Evolutionary conservation across 495 filamentous ascomycete genomes (phyloP), one percentile per base, ranked within the genome.

Genomic region (Annulohypoxylon bovei): DNA sequence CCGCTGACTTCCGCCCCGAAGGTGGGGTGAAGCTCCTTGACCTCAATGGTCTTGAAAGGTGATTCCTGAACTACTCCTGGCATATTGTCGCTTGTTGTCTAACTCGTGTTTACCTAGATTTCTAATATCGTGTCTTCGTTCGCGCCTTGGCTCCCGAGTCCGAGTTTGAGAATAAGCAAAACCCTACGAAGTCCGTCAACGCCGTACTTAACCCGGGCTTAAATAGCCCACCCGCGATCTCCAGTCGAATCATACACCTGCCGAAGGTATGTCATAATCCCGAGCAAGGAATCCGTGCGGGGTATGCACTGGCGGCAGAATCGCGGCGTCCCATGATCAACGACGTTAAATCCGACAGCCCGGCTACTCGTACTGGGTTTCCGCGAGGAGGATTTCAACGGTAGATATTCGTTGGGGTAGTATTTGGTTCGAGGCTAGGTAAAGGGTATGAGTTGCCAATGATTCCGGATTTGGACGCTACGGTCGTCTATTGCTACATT

Each of bases 1-100:
- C 84, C 86, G 16, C 73, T 71, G 53, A 88, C 70, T 71, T 88
- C 85, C 2, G 86, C 87, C 6, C 79, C 85, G 67, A 87, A 88
- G 9, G 81, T 88, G 4, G 83, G 83, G 68, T 87, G 85, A 1
- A 88, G 71, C 58, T 82, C 74, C 39, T 78, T 79, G 75, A 86
- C 66, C 61, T 65, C 42, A 50, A 83, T 77, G 52, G 78, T 82
- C 67, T 78, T 71, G 65, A 77, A 79, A 7, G 67, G 65, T 1
- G 66, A 44, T 46, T 73, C 71, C 28, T 75, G 65, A 14, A 77
- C 46, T 16, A 76, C 72, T 32, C 71, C 65, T 44, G 74, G 71
- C 74, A 76, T 76, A 3, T 65, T 72, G 25, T 14, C 50, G 18
- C n/a, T 39, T 12, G 16, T 46, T 52, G 12, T 42, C 35, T 44